A percentile compares a stretch with the other conserved stretches of the same genome.
These are phyloP conservation scores for Jaltomata sinuosa DNA, from an alignment of 257 asterid species.

Conservation along the genomic window DNA sequence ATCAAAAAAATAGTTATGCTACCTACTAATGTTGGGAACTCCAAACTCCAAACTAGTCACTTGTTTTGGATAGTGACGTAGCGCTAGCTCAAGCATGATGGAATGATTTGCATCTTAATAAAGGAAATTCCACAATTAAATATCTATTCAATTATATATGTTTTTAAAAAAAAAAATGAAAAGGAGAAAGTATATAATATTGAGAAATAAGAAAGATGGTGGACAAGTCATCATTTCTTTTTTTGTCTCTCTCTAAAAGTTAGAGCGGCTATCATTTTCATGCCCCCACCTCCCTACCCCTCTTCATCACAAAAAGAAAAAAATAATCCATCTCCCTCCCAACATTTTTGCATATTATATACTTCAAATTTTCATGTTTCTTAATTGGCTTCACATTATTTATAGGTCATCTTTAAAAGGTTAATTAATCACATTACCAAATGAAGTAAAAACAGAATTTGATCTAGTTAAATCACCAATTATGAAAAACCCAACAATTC, in stretches of 20 bases:
- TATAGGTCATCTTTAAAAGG: neutral
- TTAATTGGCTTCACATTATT: neutral
- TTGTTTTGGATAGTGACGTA: neutral
- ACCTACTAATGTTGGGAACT: neutral
- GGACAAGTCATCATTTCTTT: neutral
- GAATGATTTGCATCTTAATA: too few relatives aligned
- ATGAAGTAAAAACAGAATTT: neutral
- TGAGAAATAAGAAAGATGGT: neutral
- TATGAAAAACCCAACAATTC: neutral
- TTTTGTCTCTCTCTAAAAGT: neutral
- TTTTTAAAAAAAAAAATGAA: too few relatives aligned
- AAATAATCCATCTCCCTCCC: neutral
- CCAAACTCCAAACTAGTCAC: neutral
- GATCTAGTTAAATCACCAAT: neutral
- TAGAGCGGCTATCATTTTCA: neutral
- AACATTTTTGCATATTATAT: neutral
- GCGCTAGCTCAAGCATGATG: slow-evolving; percentile 2
- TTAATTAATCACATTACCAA: neutral
- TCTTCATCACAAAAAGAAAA: neutral
- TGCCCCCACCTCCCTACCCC: neutral
- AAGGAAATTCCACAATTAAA: neutral
- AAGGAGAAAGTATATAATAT: neutral
- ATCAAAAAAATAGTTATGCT: too few relatives aligned
- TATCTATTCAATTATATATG: neutral
- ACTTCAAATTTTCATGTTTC: neutral